These are phyloP conservation scores for Moniliophthora roreri DNA, from an alignment of 1,284 basidiomycete species.

Conservation along the genomic window DNA sequence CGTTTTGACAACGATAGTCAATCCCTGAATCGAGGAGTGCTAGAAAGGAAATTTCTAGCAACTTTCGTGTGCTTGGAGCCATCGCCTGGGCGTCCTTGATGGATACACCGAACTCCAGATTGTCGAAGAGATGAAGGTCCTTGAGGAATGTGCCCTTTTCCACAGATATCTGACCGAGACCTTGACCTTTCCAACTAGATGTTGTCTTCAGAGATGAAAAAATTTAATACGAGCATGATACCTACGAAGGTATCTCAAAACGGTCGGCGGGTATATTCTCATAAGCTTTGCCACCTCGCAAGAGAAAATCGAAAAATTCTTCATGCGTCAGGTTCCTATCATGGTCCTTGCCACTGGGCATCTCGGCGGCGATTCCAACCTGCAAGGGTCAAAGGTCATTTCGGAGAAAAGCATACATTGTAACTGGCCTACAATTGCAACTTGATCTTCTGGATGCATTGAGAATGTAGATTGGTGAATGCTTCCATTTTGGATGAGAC, in stretches of 20 bases:
- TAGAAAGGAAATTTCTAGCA: conserved; percentile 32
- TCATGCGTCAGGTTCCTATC: conserved; percentile 27
- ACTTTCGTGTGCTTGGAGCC: conserved; percentile 26
- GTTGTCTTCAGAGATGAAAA: neutral
- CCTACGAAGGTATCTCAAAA: conserved; percentile 27
- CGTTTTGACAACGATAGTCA: conserved; percentile 30
- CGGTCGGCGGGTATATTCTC: conserved; percentile 26
- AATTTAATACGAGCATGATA: neutral
- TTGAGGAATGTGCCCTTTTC: conserved; percentile 32
- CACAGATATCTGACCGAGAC: conserved; percentile 21
- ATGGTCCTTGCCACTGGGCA: conserved; percentile 25
- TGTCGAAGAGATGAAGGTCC: conserved; percentile 29
- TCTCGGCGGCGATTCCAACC: conserved; percentile 32
- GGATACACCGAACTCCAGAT: conserved; percentile 33
- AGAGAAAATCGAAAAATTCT: conserved; percentile 29
- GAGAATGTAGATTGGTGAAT: too few species aligned
- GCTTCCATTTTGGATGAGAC: too few species aligned
- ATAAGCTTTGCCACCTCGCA: conserved; percentile 27
- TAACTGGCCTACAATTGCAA: neutral
- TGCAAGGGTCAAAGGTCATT: conserved; percentile 7
- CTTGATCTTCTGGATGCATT: too few species aligned
- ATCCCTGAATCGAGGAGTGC: conserved; percentile 37
- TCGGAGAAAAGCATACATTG: neutral
- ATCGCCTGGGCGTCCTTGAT: conserved; percentile 25
- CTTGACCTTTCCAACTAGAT: conserved; percentile 21